Evolutionary conservation across 331 rosid genomes (phyloP), one percentile per base, ranked within the genome.

Genomic region (Stylosanthes scabra): DNA sequence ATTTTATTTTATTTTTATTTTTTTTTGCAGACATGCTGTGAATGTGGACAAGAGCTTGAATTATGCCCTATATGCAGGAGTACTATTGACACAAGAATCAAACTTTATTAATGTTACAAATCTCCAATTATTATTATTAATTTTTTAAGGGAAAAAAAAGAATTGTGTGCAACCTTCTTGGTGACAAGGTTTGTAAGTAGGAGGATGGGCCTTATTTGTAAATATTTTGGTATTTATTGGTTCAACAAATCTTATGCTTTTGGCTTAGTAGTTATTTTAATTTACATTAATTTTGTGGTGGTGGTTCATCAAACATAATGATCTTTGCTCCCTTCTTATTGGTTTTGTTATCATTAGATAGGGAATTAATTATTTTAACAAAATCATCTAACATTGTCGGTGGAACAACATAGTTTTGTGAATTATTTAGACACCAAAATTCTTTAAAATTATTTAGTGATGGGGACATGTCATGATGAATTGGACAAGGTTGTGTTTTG

Each of bases 31-130:
- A 92, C 98, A 57, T 95, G 99, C 81, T 90, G 92, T 31, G 93
- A 83, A 51, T 92, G 99, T 9, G 99, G 98, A 75, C 83, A 86
- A 74, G 87, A 83, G 70, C 92, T 95, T 41, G 80, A 83, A 62
- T 63, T 34, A 57, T 95, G 99, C 83, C 99, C 99, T 59, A 92
- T 91, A 68, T 95, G 99, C 83, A 85, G 97, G 71, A 75, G 90
- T 78, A 39, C 60, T 76, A 95, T 92, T 10, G 31, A 15, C 4
- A 92, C 98, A 56, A 79, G 90, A 82, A 90, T 92, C 72, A 88
- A 75, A 81, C 99, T 95, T 64, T 95, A 92, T 71, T 95, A 79
- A 66, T 63, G 72, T 34, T 34, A 70, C 55, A 47, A 44, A 41
- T 58, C 64, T 58, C 59, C 7, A 66, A 62, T 34, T 34, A 20